phyloP scores from a whole-genome alignment of 2,329 filamentous ascomycete genomes.

The Apiospora sp. region DNA sequence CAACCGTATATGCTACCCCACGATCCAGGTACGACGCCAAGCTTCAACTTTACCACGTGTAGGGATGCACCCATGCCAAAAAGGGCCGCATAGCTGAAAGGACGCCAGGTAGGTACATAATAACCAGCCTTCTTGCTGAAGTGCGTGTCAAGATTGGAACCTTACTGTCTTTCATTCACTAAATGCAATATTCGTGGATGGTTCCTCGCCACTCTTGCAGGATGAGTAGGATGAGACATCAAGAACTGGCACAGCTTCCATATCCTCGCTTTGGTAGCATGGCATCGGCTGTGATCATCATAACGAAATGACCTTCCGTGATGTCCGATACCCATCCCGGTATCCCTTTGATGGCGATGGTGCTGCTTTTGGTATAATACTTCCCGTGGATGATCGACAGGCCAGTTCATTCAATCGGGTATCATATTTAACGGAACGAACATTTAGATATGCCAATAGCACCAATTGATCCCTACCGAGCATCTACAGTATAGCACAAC shows the following conservation, averaged over 20 bases:
- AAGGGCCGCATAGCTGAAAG: not conserved
- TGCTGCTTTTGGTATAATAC: too few species aligned
- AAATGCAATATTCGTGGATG: not conserved
- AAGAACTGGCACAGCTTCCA: not conserved
- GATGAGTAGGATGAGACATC: not conserved
- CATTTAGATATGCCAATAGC: too few species aligned
- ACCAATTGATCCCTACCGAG: too few species aligned
- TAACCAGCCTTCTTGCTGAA: not conserved
- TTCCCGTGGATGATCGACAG: too few species aligned
- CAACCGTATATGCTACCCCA: constrained; percentile 14
- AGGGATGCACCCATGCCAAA: constrained; percentile 1
- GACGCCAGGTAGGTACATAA: not conserved
- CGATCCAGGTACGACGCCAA: constrained; percentile 22
- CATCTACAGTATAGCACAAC: too few species aligned
- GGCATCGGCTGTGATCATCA: not conserved
- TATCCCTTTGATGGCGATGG: too few species aligned
- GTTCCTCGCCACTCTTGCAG: not conserved
- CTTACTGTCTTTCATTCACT: not conserved
- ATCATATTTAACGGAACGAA: too few species aligned
- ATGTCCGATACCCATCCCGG: not conserved
- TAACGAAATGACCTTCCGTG: not conserved
- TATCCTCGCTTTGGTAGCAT: not conserved
- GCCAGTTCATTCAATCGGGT: too few species aligned
- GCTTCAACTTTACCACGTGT: constrained; percentile 12
- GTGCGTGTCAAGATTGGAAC: not conserved